Base-by-base conservation (phyloP, 2,329 filamentous ascomycete species). In the Aspergillus fumigatus region DNA sequence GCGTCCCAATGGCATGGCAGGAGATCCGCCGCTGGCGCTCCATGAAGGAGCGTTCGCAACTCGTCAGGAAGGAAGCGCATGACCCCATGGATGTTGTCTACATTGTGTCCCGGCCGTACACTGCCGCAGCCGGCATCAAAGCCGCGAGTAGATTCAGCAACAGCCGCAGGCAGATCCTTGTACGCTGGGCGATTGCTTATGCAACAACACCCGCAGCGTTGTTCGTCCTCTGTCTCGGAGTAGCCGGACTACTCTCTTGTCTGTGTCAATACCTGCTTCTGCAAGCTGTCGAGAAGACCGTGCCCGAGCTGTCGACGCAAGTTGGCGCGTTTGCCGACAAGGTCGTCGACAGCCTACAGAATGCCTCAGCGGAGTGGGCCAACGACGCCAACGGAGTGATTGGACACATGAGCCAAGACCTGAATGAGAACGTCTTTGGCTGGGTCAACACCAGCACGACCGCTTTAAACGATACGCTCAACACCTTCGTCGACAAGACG, bases 31-130 rank as follows among this genome's bases (percentile, higher is more conserved):
- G 89, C 53, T 97, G 88, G 85, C 83, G 84, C 48, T 82, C 80
- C 32, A 89, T 92, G 80, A 84, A 88, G 71, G 79, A 87, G 62
- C 86, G 88, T 57, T 84, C 89, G 23, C 77, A 80, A 54, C 79
- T 92, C 32, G 82, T 96, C 63, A 78, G 81, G 48, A 78, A 82
- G 62, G 79, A 87, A 54, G 82, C 84, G 29, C 86, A 86, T 69
- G 92, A 97, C 67, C 83, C 88, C 0, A 86, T 96, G 81, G 93
- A 97, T 70, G 86, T 92, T 38, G 84, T 96, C 45, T 96, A 97
- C 75, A 88, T 97, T 63, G 86, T 88, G 32, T 92, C 90, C 35
- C 85, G 91, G 23, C 92, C 93, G 1, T 85, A 88, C 65, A 90
- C 91, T 1, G 84, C 90, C 1, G 81, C 81, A 1, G 77, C 82